Percentiles rank a stretch among this genome's conserved stretches.
These are phyloP conservation scores for Flaveria robusta DNA, from an alignment of 129 eudicot genomes.

Conservation along the genomic window DNA sequence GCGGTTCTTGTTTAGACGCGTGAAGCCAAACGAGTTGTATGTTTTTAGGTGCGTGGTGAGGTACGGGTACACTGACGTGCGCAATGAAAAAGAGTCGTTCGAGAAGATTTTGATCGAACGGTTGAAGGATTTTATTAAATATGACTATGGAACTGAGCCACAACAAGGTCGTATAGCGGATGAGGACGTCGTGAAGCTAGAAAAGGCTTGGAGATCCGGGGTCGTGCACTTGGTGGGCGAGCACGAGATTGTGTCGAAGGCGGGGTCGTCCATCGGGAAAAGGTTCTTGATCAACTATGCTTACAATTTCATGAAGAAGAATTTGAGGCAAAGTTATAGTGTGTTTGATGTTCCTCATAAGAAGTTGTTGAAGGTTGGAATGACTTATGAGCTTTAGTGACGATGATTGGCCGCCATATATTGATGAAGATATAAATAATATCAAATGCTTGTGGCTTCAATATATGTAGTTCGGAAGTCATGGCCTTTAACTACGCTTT, in stretches of 20 bases:
- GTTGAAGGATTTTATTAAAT: constrained; percentile 47
- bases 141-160: constrained; percentile 19
- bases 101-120: constrained; percentile 55
- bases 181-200: constrained; percentile 51
- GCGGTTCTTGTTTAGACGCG: constrained; percentile 67
- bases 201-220: constrained; percentile 56
- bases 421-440: constrained; percentile 9
- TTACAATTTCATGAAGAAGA: constrained; percentile 66
- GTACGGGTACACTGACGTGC: constrained; percentile 72
- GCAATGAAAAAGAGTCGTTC: constrained; percentile 60
- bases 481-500: background rate
- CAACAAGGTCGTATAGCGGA: constrained; percentile 24
- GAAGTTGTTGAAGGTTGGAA: constrained; percentile 77
- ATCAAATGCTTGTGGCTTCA: background rate
- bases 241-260: constrained; percentile 56
- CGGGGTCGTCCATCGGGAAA: constrained; percentile 50
- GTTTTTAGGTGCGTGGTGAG: constrained; percentile 83
- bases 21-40: constrained; percentile 52
- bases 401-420: constrained; percentile 28
- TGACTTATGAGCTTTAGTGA: constrained; percentile 65
- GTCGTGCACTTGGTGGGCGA: constrained; percentile 81
- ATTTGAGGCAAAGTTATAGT: constrained; percentile 54
- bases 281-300: constrained; percentile 67
- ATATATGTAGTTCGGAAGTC: background rate
- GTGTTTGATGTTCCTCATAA: constrained; percentile 78